Evolutionary conservation across 75 land plant genomes (phyloP).

Genomic region (Sequoiadendron giganteum): DNA sequence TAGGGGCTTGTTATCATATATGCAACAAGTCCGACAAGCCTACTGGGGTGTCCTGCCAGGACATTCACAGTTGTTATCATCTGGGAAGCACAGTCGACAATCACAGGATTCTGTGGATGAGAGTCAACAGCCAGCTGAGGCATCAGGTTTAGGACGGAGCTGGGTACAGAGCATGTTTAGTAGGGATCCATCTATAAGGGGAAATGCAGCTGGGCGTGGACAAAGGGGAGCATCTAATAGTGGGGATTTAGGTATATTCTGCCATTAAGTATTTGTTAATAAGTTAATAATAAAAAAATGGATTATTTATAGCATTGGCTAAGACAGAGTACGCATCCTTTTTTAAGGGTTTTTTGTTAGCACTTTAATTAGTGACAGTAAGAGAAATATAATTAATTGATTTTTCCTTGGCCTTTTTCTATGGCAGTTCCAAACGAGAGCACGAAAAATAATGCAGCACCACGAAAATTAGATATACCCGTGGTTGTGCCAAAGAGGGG

Average conservation of each 20-base stretch:
- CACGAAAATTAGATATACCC: slow-evolving; percentile 40
- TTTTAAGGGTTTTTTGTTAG: neutral
- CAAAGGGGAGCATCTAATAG: slow-evolving; percentile 50
- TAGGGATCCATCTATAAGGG: slow-evolving; percentile 60
- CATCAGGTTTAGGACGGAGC: slow-evolving; percentile 87
- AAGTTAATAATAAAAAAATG: neutral
- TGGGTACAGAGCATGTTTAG: slow-evolving; percentile 99
- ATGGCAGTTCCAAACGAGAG: slow-evolving; percentile 42
- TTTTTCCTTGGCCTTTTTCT: neutral
- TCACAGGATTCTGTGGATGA: slow-evolving; percentile 39
- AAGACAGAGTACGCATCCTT: neutral
- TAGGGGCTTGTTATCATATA: slow-evolving; percentile 79
- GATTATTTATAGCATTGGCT: neutral
- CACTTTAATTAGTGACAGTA: neutral
- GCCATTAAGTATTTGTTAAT: neutral
- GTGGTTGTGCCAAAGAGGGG: slow-evolving; percentile 54
- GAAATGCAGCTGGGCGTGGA: slow-evolving; percentile 44
- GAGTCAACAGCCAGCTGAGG: slow-evolving; percentile 80
- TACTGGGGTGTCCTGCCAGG: slow-evolving; percentile 83
- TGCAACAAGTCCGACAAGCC: slow-evolving; percentile 62
- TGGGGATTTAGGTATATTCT: slow-evolving; percentile 23
- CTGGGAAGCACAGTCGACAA: slow-evolving; percentile 39
- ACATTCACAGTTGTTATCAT: slow-evolving; percentile 32
- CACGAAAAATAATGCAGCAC: slow-evolving; percentile 22
- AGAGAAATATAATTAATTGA: neutral